Base-by-base conservation (phyloP, 305 asterid genomes). In the Rubia peregrina region DNA sequence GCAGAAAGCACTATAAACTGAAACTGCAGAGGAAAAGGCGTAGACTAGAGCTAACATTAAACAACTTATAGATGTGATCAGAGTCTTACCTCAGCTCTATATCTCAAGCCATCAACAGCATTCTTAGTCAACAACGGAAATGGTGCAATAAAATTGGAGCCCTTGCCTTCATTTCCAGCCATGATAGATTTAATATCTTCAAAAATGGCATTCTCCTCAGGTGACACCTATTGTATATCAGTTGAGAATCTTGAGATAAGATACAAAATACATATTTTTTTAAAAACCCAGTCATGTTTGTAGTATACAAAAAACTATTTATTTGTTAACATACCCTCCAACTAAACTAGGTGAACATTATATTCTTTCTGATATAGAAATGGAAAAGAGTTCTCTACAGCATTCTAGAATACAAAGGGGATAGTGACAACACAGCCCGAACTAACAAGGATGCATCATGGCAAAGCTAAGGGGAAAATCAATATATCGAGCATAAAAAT, bases 81-180 rank as follows among this genome's bases (percentile, higher is more conserved):
- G 3, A 49, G 40, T 68, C 19, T 78, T 79, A 94, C 97, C 97
- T 91, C 97, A 8, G 99, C 91, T 84, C 99, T 90, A 82, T 94
- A 94, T 49, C 95, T 88, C 74, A 91, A 86, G 44, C 89, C 86
- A 80, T 91, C 99, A 77, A 89, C 99, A 49, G 96, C 96, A 74
- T 91, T 84, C 80, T 87, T 85, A 78, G 78, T 81, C 73, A 91
- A 91, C 83, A 86, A 79, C 61, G 97, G 96, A 79, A 89, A 94
- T 55, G 96, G 99, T 73, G 88, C 96, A 75, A 94, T 83, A 78
- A 85, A 90, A 75, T 86, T 86, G 36, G 90, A 79, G 66, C 85
- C 96, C 70, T 81, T 85, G 17, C 75, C 61, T 40, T 81, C 91
- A 78, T 83, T 80, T 84, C 87, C 97, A 53, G 95, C 59, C 59